These are phyloP conservation scores for Solanum chmielewskii DNA, from an alignment of 257 asterid species.

Conservation along the genomic window DNA sequence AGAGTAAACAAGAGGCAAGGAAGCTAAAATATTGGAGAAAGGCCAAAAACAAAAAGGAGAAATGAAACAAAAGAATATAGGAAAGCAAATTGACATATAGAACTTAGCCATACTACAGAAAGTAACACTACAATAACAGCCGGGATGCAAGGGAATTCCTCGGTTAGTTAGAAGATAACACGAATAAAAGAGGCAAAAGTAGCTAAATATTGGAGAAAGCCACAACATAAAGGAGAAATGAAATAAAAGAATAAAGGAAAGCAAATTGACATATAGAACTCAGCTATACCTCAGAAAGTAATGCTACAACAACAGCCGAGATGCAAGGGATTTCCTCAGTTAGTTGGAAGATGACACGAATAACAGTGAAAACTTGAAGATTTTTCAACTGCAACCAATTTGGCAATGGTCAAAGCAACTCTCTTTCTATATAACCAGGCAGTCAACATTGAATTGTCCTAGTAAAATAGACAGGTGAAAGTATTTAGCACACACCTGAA, in stretches of 20 bases:
- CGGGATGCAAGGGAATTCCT: conserved; percentile 92
- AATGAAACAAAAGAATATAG: not conserved
- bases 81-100: not conserved
- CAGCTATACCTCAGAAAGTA: conserved; percentile 76
- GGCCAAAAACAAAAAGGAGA: not conserved
- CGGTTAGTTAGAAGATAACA: conserved; percentile 88
- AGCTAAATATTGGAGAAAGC: not conserved
- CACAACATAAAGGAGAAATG: not conserved
- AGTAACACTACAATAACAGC: conserved; percentile 98
- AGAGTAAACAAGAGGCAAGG: not conserved
- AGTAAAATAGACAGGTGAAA: not conserved
- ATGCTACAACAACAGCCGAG: conserved; percentile 97
- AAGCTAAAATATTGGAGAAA: not conserved
- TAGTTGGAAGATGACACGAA: conserved; percentile 95
- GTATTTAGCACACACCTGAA: conserved; percentile 52
- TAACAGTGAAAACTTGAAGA: conserved; percentile 88
- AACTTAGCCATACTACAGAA: conserved; percentile 54
- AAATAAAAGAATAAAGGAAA: not conserved
- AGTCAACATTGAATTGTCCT: not conserved
- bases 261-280: not conserved
- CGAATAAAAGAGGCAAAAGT: conserved; percentile 30
- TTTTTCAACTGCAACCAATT: conserved; percentile 73
- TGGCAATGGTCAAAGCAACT: conserved; percentile 1
- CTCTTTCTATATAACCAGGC: not conserved
- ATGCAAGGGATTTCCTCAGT: conserved; percentile 96